Percentiles rank a stretch among this genome's conserved stretches.
Conservation (phyloP, 805 yeast species). For the Nakazawaea molendinolei region DNA sequence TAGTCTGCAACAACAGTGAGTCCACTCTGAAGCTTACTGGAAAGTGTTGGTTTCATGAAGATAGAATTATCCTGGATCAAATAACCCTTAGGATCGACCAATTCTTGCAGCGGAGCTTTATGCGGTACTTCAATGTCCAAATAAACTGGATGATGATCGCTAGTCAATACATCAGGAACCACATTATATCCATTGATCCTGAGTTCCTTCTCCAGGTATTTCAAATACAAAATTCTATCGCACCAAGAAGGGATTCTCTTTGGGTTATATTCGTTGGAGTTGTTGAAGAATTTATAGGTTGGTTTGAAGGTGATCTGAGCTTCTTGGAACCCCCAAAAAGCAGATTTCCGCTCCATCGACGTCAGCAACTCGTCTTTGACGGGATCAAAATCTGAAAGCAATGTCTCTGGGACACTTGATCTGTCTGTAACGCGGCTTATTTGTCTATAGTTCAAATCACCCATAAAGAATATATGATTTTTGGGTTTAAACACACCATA, state of each 20-base stretch:
- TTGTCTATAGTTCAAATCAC: slow-evolving; percentile 81
- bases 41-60: slow-evolving; percentile 18
- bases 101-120: slow-evolving; percentile 32
- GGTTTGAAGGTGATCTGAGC: slow-evolving; percentile 63
- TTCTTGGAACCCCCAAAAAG: slow-evolving; percentile 63
- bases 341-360: slow-evolving; percentile 33
- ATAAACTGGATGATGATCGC: slow-evolving; percentile 82
- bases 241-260: slow-evolving; percentile 86
- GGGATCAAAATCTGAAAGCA: slow-evolving; percentile 2
- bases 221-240: slow-evolving; percentile 66
- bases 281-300: slow-evolving; percentile 62
- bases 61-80: slow-evolving; percentile 20
- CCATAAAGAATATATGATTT: slow-evolving; percentile 65
- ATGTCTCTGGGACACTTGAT: not conserved
- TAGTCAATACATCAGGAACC: slow-evolving; percentile 37
- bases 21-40: not conserved
- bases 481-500: slow-evolving; percentile 43
- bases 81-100: slow-evolving; percentile 22
- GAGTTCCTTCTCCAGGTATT: slow-evolving; percentile 24
- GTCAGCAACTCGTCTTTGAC: slow-evolving; percentile 42
- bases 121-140: slow-evolving; percentile 42
- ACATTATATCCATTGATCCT: slow-evolving; percentile 39
- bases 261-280: slow-evolving; percentile 38
- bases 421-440: slow-evolving; percentile 13
- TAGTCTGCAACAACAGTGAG: slow-evolving; percentile 4